Evolutionary conservation across 1,284 basidiomycete genomes (phyloP), one percentile per base, ranked within the genome.

Genomic region (Ganoderma sinense): DNA sequence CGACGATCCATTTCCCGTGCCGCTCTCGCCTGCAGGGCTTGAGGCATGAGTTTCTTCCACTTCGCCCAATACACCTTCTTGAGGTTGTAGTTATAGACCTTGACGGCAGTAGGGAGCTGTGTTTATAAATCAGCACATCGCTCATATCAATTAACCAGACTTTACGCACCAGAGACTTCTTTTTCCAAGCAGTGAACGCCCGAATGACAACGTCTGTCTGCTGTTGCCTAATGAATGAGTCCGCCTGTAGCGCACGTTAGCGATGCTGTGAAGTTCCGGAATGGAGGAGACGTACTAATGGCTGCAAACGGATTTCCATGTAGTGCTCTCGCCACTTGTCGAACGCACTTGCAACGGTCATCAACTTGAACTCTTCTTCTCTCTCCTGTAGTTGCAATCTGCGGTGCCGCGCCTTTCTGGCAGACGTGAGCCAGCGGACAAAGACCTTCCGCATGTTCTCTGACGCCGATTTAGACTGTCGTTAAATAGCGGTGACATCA

Each of bases 301-400:
- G 90, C 43, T 86, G 87, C 62, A 95, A 81, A 69, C 84, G 84
- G 72, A 88, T 87, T 66, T 90, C 87, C 70, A 84, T 85, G 77
- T 89, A 93, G 51, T 84, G 86, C 66, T 91, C 92, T 75, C 89
- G 83, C 94, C 94, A 95, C 75, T 84, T 89, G 67, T 94, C 91
- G 92, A 93, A 95, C 39, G 86, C 87, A 45, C 80, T 81, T 39
- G 86, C 83, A 31, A 91, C 79, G 23, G 82, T 76, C 18, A 81
- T 80, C 14, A 86, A 78, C 71, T 87, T 85, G 73, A 93, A 83
- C 71, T 93, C 87, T 40, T 88, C 84, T 76, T 93, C 91, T 72
- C 85, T 89, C 64, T 87, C 84, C 68, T 87, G 85, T 33, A 94
- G 81, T 29, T 85, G 80, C 29, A 86, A 75, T 16, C 91, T 86